Conservation (phyloP, 371 early-diverging fungal genomes). For the Rhizopus delemar region DNA sequence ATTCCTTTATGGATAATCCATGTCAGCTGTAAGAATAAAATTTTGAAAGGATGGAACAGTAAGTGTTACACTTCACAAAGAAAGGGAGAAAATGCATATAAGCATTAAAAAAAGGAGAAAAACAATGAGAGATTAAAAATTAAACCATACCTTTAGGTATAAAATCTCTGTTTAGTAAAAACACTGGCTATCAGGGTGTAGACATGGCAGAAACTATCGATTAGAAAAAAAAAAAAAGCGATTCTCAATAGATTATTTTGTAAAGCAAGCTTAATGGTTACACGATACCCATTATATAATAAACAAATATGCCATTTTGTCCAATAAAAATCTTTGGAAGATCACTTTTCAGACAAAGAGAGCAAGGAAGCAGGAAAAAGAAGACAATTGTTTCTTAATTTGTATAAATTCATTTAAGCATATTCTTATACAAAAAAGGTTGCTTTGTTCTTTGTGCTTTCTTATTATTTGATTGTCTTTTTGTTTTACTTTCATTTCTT, state of each 20-base stretch:
- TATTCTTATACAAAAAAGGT: not conserved
- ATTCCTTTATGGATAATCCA: slow-evolving; percentile 56
- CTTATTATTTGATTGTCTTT: not conserved
- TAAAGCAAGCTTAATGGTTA: too few relatives aligned
- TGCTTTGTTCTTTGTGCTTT: not conserved
- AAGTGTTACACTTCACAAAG: slow-evolving; percentile 11
- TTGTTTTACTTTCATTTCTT: not conserved
- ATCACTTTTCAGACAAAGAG: slow-evolving; percentile 8
- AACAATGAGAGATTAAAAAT: not conserved
- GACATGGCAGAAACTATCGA: slow-evolving; percentile 40
- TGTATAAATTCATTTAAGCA: slow-evolving; percentile 1
- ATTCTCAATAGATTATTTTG: not conserved
- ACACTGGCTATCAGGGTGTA: slow-evolving; percentile 44
- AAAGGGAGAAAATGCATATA: not conserved
- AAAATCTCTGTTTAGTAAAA: slow-evolving; percentile 21
- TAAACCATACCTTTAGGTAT: slow-evolving; percentile 15
- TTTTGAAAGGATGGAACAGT: slow-evolving; percentile 35
- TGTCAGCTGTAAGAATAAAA: slow-evolving; percentile 37
- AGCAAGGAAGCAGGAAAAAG: slow-evolving; percentile 1
- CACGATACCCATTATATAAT: not conserved
- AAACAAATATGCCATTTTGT: not conserved
- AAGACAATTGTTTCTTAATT: not conserved
- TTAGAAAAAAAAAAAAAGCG: not conserved
- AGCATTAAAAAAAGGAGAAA: slow-evolving; percentile 1
- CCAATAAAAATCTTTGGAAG: slow-evolving; percentile 11